Conservation (phyloP, 2,329 filamentous ascomycete species). For the Colletotrichum incanum region DNA sequence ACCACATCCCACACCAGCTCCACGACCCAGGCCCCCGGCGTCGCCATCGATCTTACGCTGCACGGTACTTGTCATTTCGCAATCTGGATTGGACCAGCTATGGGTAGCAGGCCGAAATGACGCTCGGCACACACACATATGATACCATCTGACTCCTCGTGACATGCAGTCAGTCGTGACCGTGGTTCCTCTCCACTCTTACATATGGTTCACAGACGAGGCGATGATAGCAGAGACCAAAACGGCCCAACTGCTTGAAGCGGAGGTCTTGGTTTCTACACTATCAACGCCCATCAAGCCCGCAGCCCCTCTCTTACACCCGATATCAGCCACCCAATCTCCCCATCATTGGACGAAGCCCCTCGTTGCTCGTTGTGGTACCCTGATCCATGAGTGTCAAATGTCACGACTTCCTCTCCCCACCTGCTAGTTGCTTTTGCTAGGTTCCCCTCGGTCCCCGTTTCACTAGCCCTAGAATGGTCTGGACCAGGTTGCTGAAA, state of each 20-base stretch:
- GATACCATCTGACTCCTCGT: conserved; percentile 14
- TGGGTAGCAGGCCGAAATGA: conserved; percentile 1
- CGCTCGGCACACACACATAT: neutral
- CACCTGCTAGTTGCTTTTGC: conserved; percentile 15
- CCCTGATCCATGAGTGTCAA: conserved; percentile 38
- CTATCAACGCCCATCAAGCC: conserved; percentile 18
- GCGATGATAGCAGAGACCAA: neutral
- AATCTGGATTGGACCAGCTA: conserved; percentile 20
- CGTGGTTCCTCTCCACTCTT: neutral
- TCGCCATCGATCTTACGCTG: conserved; percentile 31
- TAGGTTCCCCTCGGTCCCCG: conserved; percentile 27
- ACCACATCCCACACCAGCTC: conserved; percentile 12
- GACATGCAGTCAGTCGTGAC: conserved; percentile 1
- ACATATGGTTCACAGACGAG: neutral
- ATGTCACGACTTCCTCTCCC: conserved; percentile 9
- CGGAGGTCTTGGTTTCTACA: conserved; percentile 8
- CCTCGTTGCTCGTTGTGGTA: neutral
- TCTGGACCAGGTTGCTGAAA: conserved; percentile 18
- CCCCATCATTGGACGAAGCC: conserved; percentile 9
- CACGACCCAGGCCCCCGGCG: conserved; percentile 33
- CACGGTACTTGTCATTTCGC: conserved; percentile 20
- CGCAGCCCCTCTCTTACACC: neutral
- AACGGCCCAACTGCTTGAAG: neutral
- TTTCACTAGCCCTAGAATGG: conserved; percentile 36
- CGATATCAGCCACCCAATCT: neutral